Evolutionary conservation across 2,329 filamentous ascomycete genomes (phyloP).

Genomic region (Pseudocercospora crystallina): DNA sequence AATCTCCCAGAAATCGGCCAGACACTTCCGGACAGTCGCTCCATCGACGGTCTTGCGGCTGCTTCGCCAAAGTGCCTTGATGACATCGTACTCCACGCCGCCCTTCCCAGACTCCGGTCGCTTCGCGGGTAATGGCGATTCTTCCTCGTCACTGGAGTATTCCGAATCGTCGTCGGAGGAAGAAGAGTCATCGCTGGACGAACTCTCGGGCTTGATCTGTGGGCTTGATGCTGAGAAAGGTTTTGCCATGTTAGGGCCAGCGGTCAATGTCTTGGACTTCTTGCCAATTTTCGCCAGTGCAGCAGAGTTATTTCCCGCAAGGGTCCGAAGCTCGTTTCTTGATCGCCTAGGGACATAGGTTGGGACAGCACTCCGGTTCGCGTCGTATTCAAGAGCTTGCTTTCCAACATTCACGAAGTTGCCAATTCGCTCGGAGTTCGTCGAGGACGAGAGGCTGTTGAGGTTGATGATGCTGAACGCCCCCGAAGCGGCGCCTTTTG

Average conservation of each 20-base stretch:
- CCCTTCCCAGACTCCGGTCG: slow-evolving; percentile 53
- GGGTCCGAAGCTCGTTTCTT: slow-evolving; percentile 45
- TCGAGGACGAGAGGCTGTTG: slow-evolving; percentile 42
- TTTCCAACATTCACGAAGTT: slow-evolving; percentile 46
- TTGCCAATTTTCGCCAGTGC: slow-evolving; percentile 41
- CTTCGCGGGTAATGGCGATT: slow-evolving; percentile 54
- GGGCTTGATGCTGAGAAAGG: slow-evolving; percentile 1
- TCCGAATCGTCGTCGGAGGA: slow-evolving; percentile 50
- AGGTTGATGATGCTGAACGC: slow-evolving; percentile 45
- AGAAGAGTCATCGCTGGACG: slow-evolving; percentile 49
- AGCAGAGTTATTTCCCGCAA: slow-evolving; percentile 43
- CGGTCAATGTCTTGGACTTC: slow-evolving; percentile 28
- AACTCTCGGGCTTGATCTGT: slow-evolving; percentile 36
- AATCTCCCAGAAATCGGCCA: slow-evolving; percentile 60
- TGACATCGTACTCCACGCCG: slow-evolving; percentile 58
- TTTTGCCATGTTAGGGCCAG: background rate
- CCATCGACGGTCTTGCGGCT: slow-evolving; percentile 51
- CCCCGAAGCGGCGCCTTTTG: slow-evolving; percentile 33
- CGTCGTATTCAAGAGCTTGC: slow-evolving; percentile 41
- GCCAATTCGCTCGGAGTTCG: slow-evolving; percentile 45
- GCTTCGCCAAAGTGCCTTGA: slow-evolving; percentile 62
- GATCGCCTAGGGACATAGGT: slow-evolving; percentile 46
- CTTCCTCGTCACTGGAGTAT: slow-evolving; percentile 54
- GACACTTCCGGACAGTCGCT: slow-evolving; percentile 55
- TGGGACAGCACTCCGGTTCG: slow-evolving; percentile 48